Base-by-base conservation (phyloP, 345 rosid species). In the Pelargonium nanum region DNA sequence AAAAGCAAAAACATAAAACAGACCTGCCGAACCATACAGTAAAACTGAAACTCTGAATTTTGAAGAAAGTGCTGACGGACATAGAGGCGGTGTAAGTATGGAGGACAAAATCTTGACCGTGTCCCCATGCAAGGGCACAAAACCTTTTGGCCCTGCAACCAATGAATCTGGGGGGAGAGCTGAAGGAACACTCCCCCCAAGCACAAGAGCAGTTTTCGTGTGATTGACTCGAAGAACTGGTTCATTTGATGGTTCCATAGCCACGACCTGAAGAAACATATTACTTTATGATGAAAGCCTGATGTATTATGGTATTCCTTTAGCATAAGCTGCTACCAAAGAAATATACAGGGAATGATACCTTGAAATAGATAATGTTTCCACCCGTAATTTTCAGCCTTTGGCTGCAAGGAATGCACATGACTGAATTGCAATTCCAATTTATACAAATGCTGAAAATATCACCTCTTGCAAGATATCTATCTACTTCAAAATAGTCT, bases 11-110 rank as follows among this genome's bases (percentile, higher is more conserved):
- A 74, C 69, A n/a, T n/a, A 6, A 40, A 61, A 55, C 62, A 57
- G 55, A 85, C 99, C 99, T 74, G 81, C 69, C 60, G 74, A 72
- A 62, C 99, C 97, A 69, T 80, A 71, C 26, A 93, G 70, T 67
- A 93, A 78, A 77, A 87, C 88, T 61, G 99, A 77, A 78, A 93
- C 90, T 78, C 95, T 89, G 72, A 81, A 87, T 72, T 87, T 93
- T 61, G 90, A 81, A 65, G 95, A 81, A 64, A 89, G 85, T 40
- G 68, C 76, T 20, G 97, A 87, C 40, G 88, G 89, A 62, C 99
- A 93, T 22, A 87, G 77, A 59, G 96, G 77, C 55, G 99, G 95
- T 0, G 81, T 68, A 61, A 93, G 90, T 65, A 93, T 79, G 34
- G 94, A 84, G 21, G 88, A 91, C 77, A 93, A 81, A 28, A 57